A percentile compares a stretch with the other conserved stretches of the same genome.
Conservation (phyloP, 768 basidiomycete genomes). For the Tricholomella constricta region DNA sequence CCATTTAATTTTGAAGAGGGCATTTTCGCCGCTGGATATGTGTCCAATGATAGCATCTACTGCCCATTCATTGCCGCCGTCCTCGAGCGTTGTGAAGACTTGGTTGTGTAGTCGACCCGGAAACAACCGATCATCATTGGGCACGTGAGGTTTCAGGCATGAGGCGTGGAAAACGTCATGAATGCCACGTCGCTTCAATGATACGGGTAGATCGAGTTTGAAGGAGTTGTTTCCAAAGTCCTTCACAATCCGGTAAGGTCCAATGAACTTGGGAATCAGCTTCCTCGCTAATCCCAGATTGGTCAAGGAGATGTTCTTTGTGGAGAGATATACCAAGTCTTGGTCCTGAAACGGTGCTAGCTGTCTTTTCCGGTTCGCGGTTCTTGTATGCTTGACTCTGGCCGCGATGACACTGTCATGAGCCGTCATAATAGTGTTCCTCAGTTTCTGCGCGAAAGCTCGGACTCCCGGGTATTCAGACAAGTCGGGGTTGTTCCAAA, state of each 20-base stretch:
- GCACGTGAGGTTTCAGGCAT: not conserved
- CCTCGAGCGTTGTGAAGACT: constrained; percentile 9
- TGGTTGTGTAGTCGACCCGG: constrained; percentile 23
- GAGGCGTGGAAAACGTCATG: not conserved
- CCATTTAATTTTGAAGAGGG: constrained; percentile 15
- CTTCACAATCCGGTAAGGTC: no score
- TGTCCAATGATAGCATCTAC: constrained; percentile 11
- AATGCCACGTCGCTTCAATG: not conserved
- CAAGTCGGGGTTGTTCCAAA: constrained; percentile 1
- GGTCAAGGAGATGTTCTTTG: constrained; percentile 1
- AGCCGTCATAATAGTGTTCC: constrained; percentile 1
- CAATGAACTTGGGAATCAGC: constrained; percentile 8
- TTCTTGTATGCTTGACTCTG: not conserved
- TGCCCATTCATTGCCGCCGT: constrained; percentile 14
- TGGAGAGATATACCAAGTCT: no score
- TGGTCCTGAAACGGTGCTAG: constrained; percentile 5
- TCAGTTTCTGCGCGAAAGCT: not conserved
- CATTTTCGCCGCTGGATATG: constrained; percentile 1
- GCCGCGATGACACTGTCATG: constrained; percentile 9
- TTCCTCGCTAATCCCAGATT: constrained; percentile 7
- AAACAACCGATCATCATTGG: constrained; percentile 18
- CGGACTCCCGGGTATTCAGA: constrained; percentile 4
- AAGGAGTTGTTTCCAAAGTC: no score
- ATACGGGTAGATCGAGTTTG: not conserved
- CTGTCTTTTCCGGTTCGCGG: constrained; percentile 1